Conservation (phyloP, 306 rosid genomes). For the Rosa rugosa region DNA sequence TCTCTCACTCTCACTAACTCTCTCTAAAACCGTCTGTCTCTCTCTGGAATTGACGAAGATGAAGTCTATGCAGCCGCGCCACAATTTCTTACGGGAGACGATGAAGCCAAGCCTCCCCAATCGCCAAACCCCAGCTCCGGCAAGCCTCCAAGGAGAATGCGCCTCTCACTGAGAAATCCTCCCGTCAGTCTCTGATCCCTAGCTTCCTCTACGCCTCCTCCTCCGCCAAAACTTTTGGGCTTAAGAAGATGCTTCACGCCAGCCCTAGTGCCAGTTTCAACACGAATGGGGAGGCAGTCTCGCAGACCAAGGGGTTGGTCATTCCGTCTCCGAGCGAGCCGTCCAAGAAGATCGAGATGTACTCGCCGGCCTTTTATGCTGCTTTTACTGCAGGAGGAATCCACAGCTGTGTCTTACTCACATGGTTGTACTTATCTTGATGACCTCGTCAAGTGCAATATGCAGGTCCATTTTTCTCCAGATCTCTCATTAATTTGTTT, state of each 20-base stretch:
- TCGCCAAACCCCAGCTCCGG: too few species aligned
- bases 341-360: slow-evolving; percentile 67
- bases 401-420: slow-evolving; percentile 88
- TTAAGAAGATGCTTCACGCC: slow-evolving; percentile 50
- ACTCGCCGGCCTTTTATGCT: slow-evolving; percentile 82
- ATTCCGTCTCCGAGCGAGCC: slow-evolving; percentile 47
- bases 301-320: slow-evolving; percentile 32
- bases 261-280: slow-evolving; percentile 15
- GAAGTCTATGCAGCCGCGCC: too few species aligned
- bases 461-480: slow-evolving; percentile 64
- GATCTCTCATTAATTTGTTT: too few species aligned
- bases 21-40: too few species aligned
- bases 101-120: too few species aligned
- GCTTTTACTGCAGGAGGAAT: slow-evolving; percentile 88
- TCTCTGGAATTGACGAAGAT: too few species aligned
- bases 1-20: too few species aligned
- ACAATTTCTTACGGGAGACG: too few species aligned
- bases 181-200: slow-evolving; percentile 60
- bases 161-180: slow-evolving; percentile 36
- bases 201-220: slow-evolving; percentile 60
- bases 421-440: slow-evolving; percentile 95
- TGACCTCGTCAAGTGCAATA: slow-evolving; percentile 94
- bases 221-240: slow-evolving; percentile 48
- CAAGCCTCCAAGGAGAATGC: too few species aligned
- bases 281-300: slow-evolving; percentile 7